phyloP scores from a whole-genome alignment of 2,329 filamentous ascomycete species.

The Magnaporthiopsis incrustans region DNA sequence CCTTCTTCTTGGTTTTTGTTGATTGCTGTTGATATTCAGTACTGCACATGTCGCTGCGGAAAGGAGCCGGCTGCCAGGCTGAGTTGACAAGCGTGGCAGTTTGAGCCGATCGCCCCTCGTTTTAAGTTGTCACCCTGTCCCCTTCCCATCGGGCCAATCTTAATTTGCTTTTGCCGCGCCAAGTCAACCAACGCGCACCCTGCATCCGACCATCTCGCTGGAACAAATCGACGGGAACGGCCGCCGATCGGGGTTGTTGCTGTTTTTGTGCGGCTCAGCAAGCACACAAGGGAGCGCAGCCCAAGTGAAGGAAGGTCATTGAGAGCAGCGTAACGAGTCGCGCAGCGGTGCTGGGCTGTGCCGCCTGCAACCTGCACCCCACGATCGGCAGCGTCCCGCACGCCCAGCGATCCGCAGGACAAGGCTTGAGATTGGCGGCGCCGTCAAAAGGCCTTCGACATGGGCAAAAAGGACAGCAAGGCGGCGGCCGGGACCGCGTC shows the following conservation, averaged over 20 bases:
- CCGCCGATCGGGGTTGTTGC: background rate
- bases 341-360: no score
- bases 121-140: background rate
- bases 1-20: background rate
- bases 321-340: background rate
- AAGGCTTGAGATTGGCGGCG: background rate
- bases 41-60: no score
- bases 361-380: no score
- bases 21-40: no score
- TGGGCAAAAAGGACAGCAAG: conserved; percentile 4
- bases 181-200: background rate
- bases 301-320: background rate
- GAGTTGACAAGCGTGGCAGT: background rate
- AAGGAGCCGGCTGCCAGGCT: background rate
- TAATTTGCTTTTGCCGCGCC: background rate
- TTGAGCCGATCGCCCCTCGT: background rate
- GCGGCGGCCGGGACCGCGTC: background rate
- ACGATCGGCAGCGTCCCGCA: no score
- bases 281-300: no score
- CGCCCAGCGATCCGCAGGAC: no score
- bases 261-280: background rate
- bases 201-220: background rate
- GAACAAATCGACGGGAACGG: no score
- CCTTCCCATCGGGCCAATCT: no score
- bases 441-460: background rate